Conservation (phyloP, 2,329 filamentous ascomycete species). For the Didymella exigua region DNA sequence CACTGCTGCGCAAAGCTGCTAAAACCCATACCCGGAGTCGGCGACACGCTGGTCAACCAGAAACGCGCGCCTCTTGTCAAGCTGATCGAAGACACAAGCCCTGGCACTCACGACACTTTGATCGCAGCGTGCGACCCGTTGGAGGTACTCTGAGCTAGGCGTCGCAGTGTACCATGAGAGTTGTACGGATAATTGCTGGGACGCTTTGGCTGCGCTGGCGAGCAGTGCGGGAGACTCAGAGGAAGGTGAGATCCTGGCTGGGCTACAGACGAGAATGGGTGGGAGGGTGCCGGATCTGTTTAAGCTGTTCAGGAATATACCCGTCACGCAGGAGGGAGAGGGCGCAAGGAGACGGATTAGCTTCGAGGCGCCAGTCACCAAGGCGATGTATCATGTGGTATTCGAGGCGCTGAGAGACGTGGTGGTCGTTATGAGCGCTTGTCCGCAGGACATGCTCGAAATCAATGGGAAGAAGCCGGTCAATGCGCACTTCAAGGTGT, state of each 20-base stretch:
- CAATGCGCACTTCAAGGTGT: slow-evolving; percentile 51
- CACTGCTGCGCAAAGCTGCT: slow-evolving; percentile 40
- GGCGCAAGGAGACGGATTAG: slow-evolving; percentile 40
- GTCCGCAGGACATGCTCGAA: slow-evolving; percentile 52
- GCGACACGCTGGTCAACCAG: slow-evolving; percentile 42
- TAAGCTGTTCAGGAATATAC: slow-evolving; percentile 55
- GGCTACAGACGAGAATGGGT: slow-evolving; percentile 30
- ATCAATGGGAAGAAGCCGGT: slow-evolving; percentile 52
- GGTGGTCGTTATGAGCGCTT: slow-evolving; percentile 56
- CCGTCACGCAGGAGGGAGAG: slow-evolving; percentile 46
- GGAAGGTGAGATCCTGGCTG: slow-evolving; percentile 24
- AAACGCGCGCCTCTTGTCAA: slow-evolving; percentile 43
- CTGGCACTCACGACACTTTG: slow-evolving; percentile 44
- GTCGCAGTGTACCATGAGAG: slow-evolving; percentile 41
- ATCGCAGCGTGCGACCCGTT: slow-evolving; percentile 46
- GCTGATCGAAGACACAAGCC: slow-evolving; percentile 42
- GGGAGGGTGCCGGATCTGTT: slow-evolving; percentile 43
- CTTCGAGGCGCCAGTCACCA: slow-evolving; percentile 50
- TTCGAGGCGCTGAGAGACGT: slow-evolving; percentile 53
- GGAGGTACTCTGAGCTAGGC: slow-evolving; percentile 43
- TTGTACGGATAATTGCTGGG: slow-evolving; percentile 48
- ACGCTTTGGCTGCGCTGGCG: slow-evolving; percentile 33
- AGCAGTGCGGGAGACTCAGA: slow-evolving; percentile 13
- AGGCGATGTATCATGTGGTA: slow-evolving; percentile 52
- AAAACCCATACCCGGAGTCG: slow-evolving; percentile 38